These are phyloP conservation scores for Babesia ovata DNA, from an alignment of 169 alveolate genomes.

Conservation along the genomic window DNA sequence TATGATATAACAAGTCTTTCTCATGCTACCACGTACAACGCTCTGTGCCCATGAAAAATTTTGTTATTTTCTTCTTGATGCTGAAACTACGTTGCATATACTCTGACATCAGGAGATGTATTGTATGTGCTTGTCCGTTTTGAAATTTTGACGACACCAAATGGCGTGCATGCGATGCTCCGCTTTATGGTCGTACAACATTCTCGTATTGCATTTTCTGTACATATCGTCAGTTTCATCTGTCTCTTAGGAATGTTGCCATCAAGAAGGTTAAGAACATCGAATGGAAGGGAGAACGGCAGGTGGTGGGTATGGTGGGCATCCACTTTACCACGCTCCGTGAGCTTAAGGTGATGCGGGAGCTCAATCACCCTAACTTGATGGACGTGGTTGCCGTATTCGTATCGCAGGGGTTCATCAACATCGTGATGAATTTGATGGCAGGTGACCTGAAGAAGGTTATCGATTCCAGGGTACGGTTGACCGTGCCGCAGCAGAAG, in stretches of 20 bases:
- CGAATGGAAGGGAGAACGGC: constrained; percentile 76
- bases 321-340: constrained; percentile 89
- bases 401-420: constrained; percentile 81
- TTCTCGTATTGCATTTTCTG: neutral
- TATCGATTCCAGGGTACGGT: constrained; percentile 84
- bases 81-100: no score
- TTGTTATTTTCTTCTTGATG: no score
- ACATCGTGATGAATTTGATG: constrained; percentile 91
- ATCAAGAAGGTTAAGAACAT: constrained; percentile 88
- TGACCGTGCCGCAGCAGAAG: constrained; percentile 87
- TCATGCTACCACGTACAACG: no score
- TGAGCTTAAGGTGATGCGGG: constrained; percentile 89
- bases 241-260: constrained; percentile 80
- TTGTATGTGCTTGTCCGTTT: no score
- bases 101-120: no score
- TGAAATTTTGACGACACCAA: no score
- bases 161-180: no score
- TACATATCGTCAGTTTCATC: neutral
- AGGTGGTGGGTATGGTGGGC: constrained; percentile 83
- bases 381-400: constrained; percentile 87
- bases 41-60: no score
- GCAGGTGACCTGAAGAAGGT: constrained; percentile 90
- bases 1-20: no score
- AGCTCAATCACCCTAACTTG: constrained; percentile 86
- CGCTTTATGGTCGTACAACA: neutral